Evolutionary conservation across 805 yeast species (phyloP), one percentile per base, ranked within the genome.

Genomic region (Candida caryicola): DNA sequence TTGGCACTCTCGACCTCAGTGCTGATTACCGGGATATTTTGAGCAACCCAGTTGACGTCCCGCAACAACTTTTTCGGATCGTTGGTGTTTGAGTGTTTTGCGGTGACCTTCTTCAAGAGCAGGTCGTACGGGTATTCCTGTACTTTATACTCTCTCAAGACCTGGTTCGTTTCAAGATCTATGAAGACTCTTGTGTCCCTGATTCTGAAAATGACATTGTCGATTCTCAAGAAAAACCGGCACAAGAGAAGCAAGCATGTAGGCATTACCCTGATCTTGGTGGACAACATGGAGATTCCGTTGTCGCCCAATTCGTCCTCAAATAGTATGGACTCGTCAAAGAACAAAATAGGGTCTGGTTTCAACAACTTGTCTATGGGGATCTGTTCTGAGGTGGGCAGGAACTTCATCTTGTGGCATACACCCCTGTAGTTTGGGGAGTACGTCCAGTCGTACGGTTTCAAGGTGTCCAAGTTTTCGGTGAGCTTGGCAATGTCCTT

Each of bases 271-370:
- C 99, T 67, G 15, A 93, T 76, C 59, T 90, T 90, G 25, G 82
- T 80, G 36, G 80, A 79, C 38, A 86, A 63, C 38, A 86, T 75
- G 0, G 95, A 78, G 13, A 88, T 84, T 5, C 99, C 99, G 59
- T 91, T 93, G 59, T 93, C 99, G 3, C 95, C 98, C 39, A 93
- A 69, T 58, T 93, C 99, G 55, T 93, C 99, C 57, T 93, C 99
- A 57, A 77, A 93, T 23, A 93, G 66, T 5, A 86, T 78, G 69
- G 88, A 78, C 51, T 91, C 97, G 55, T 89, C 97, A 55, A 79
- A 93, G 59, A 86, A 89, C 38, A 88, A 55, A 31, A 93, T 93
- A 1, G 95, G 95, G 52, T 88, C 96, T 5, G 83, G 88, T 41
- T 72, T 67, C 25, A 77, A 68, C 28, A 93, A 69, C 54, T 81